These are phyloP conservation scores for Trichoderma asperelloides DNA, from an alignment of 495 filamentous ascomycete species.

Conservation along the genomic window DNA sequence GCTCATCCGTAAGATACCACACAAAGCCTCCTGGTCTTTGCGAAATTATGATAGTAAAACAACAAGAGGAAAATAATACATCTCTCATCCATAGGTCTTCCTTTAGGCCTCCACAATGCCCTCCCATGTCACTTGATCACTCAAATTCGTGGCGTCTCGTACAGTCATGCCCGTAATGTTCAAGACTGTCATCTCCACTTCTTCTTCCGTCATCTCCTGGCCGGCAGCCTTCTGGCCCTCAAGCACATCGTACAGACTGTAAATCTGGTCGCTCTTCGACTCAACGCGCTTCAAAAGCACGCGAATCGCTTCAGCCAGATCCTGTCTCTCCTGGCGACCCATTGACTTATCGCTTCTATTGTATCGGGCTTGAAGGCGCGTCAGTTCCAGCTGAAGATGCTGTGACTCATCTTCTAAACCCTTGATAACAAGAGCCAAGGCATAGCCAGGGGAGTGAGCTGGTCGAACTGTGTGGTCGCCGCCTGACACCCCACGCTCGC, in stretches of 20 bases:
- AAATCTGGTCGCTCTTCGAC: conserved; percentile 78
- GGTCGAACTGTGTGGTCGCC: conserved; percentile 72
- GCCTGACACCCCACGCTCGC: conserved; percentile 50
- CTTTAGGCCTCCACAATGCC: conserved; percentile 19
- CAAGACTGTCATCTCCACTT: conserved; percentile 59
- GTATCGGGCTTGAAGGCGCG: conserved; percentile 49
- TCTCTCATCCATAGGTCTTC: background rate
- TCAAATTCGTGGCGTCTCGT: conserved; percentile 16
- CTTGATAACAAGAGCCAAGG: conserved; percentile 74
- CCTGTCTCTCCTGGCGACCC: conserved; percentile 55
- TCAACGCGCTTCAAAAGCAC: conserved; percentile 57
- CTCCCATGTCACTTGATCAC: conserved; percentile 29
- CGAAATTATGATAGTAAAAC: too few species aligned
- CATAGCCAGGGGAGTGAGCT: conserved; percentile 60
- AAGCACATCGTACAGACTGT: conserved; percentile 80
- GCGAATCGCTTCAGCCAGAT: conserved; percentile 55
- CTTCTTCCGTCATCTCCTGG: conserved; percentile 54
- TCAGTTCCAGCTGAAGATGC: conserved; percentile 64
- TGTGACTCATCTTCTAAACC: conserved; percentile 71
- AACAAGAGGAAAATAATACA: too few species aligned
- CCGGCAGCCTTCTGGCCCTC: conserved; percentile 67
- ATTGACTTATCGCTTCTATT: conserved; percentile 60
- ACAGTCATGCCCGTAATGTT: conserved; percentile 18
- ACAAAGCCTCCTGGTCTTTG: too few species aligned
- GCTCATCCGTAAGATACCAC: too few species aligned